These are phyloP conservation scores for Brassica napus DNA, from an alignment of 345 rosid species.

Conservation along the genomic window DNA sequence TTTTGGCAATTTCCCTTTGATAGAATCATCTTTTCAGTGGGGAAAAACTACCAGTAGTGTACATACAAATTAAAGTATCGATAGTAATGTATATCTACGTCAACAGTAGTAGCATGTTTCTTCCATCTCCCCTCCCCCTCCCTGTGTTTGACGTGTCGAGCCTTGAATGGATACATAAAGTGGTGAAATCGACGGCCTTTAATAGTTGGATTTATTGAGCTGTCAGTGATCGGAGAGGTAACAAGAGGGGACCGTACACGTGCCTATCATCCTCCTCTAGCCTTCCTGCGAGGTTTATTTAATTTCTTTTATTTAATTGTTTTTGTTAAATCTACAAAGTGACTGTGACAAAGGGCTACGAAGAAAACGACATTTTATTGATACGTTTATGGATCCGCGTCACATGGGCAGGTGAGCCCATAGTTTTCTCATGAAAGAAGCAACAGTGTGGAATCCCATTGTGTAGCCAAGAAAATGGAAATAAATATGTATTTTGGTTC, in stretches of 20 bases:
- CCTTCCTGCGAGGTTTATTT: constrained; percentile 15
- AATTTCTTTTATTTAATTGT: not conserved
- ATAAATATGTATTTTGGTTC: not conserved
- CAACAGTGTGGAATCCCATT: constrained; percentile 33
- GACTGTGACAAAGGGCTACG: constrained; percentile 41
- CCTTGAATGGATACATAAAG: constrained; percentile 12
- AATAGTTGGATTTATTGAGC: constrained; percentile 22
- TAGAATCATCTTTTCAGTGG: no score
- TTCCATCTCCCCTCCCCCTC: not conserved
- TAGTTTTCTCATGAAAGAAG: constrained; percentile 7
- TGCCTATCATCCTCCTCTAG: constrained; percentile 29
- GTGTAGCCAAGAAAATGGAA: constrained; percentile 16
- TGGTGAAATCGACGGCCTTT: constrained; percentile 32
- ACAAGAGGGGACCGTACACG: constrained; percentile 36
- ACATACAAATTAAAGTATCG: not conserved
- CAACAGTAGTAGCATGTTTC: constrained; percentile 23
- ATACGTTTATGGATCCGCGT: constrained; percentile 43
- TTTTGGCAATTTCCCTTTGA: no score
- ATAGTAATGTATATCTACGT: constrained; percentile 7
- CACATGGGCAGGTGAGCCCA: constrained; percentile 40
- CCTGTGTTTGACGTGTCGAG: constrained; percentile 16
- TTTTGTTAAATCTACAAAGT: constrained; percentile 4
- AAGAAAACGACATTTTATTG: constrained; percentile 41
- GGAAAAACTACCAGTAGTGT: not conserved
- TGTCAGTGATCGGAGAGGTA: constrained; percentile 27